These are phyloP conservation scores for Sphagnum magellanicum DNA, from an alignment of 228 moss, liverwort and hornwort species.

Conservation along the genomic window DNA sequence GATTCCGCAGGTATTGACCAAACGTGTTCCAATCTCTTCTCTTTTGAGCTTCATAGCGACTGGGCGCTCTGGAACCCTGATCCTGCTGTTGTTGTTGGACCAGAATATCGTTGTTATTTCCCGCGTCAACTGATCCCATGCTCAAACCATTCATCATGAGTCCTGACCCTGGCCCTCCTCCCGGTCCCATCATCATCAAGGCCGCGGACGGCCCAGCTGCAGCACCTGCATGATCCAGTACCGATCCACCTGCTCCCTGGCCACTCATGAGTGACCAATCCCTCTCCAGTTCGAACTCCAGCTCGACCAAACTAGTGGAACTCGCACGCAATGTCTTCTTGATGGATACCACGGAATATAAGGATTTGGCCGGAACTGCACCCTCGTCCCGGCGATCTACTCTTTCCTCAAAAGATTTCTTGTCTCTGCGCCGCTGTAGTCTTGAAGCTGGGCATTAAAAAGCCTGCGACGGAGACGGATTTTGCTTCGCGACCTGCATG, in stretches of 20 bases:
- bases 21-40: constrained; percentile 53
- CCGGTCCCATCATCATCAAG: constrained; percentile 16
- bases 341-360: no score
- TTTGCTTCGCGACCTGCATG: no score
- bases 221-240: constrained; percentile 25
- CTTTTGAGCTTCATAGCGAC: constrained; percentile 52
- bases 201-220: constrained; percentile 19
- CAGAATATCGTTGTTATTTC: no score
- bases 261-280: constrained; percentile 31
- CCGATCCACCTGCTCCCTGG: constrained; percentile 12
- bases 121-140: constrained; percentile 13
- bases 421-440: no score
- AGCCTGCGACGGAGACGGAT: no score
- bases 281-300: no score
- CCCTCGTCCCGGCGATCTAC: no score
- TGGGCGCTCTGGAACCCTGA: constrained; percentile 27
- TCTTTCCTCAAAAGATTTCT: no score
- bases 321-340: no score
- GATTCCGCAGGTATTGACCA: constrained; percentile 48
- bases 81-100: constrained; percentile 5
- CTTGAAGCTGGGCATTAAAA: no score
- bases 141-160: constrained; percentile 17
- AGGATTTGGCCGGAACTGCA: no score
- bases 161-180: constrained; percentile 24
- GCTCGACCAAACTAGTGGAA: no score